Evolutionary conservation across 2,329 filamentous ascomycete genomes (phyloP), one percentile per base, ranked within the genome.

Genomic region (Dothiorella sarmentorum): DNA sequence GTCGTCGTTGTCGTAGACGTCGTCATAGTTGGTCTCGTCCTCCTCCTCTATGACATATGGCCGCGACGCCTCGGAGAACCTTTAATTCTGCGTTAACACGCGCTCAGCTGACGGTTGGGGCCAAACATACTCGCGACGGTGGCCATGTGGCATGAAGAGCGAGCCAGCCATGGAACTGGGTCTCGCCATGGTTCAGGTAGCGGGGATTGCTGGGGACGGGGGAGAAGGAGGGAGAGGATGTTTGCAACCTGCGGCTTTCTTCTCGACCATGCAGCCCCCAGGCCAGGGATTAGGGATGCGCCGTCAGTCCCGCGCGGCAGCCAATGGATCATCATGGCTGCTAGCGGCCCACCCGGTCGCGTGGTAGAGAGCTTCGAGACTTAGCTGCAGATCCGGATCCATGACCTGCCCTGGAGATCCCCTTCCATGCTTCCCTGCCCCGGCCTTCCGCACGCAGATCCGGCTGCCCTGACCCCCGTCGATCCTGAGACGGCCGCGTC

Each of bases 21-120:
- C 22, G 49, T 53, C 27, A 24, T 9, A 13, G 3, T n/a, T 26
- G 27, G 17, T 13, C 13, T 58, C 56, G 24, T 52, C 56, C 9
- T 58, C 44, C 45, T 58, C 56, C 3, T 49, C 44, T 26, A 58
- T 58, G 15, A 58, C 20, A 35, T 27, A 31, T 35, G 56, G 56
- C 18, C 56, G 44, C 11, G 15, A 13, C 20, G 35, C 20, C 10
- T 45, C 55, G 33, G 42, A 37, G 20, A 51, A 24, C n/a, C 56
- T 58, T 27, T 29, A 5, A 5, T 10, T 6, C 13, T 22, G 31
- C 31, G 45, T 37, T 6, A n/a, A 4, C 22, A 6, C n/a, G n/a
- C 4, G 26, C 15, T 3, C 24, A 29, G 26, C 24, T 18, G 20
- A 15, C 2, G 15, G 10, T 6, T 26, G 6, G 45, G 29, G 5